Evolutionary conservation across 495 filamentous ascomycete genomes (phyloP).

Genomic region (Evernia prunastri): DNA sequence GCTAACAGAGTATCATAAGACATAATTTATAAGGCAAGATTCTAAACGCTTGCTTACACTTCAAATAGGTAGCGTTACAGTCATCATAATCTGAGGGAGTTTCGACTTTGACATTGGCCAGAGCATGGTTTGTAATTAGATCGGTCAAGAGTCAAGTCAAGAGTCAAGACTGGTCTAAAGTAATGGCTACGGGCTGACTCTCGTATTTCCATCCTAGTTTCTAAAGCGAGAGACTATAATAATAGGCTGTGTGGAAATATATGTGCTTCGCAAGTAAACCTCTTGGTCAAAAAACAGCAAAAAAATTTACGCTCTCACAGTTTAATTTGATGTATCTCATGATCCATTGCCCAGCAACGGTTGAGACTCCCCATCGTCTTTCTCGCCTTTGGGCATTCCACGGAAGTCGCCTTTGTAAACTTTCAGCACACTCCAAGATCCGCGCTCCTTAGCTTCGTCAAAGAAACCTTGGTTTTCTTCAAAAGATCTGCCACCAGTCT

Average conservation of each 20-base stretch:
- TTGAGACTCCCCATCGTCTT: constrained; percentile 35
- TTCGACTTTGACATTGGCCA: too few relatives aligned
- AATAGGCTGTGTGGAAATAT: not conserved
- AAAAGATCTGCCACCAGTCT: constrained; percentile 48
- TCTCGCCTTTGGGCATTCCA: constrained; percentile 38
- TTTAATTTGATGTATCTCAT: not conserved
- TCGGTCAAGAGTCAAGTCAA: too few relatives aligned
- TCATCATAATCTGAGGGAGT: too few relatives aligned
- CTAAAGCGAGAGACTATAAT: not conserved
- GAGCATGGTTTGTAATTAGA: too few relatives aligned
- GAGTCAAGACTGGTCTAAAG: not conserved
- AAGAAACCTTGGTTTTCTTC: constrained; percentile 55
- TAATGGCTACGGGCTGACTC: not conserved
- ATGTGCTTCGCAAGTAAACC: not conserved
- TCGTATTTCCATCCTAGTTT: not conserved
- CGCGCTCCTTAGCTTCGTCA: constrained; percentile 38
- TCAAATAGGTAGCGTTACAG: too few relatives aligned
- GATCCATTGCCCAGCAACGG: constrained; percentile 34
- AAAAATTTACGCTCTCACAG: not conserved
- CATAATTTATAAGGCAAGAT: too few relatives aligned
- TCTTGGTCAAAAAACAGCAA: not conserved
- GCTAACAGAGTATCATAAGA: too few relatives aligned
- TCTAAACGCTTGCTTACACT: too few relatives aligned
- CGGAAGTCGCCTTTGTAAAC: constrained; percentile 42
- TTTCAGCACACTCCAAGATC: constrained; percentile 43